phyloP scores from a whole-genome alignment of 768 basidiomycete genomes.

The Lactarius sp. region DNA sequence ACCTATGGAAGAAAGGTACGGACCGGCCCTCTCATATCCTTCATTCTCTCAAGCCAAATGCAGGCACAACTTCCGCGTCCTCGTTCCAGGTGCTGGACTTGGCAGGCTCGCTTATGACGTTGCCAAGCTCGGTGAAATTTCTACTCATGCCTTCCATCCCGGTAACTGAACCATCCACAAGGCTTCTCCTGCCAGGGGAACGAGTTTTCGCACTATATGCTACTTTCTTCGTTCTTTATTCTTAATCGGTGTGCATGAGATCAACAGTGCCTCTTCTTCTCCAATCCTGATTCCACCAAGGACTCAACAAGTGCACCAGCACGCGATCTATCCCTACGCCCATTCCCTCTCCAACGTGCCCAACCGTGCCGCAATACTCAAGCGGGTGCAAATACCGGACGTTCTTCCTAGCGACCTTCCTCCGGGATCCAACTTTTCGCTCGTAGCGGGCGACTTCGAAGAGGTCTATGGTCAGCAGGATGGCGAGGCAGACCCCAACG shows the following conservation, averaged over 20 bases:
- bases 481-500: slow-evolving; percentile 41
- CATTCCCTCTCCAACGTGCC: slow-evolving; percentile 88
- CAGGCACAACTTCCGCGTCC: slow-evolving; percentile 59
- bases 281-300: slow-evolving; percentile 32
- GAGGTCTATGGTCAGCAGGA: slow-evolving; percentile 70
- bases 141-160: not conserved
- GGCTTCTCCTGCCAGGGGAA: slow-evolving; percentile 92
- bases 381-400: slow-evolving; percentile 72
- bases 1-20: slow-evolving; percentile 49
- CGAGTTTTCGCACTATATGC: slow-evolving; percentile 95
- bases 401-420: slow-evolving; percentile 73
- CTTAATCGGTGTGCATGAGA: slow-evolving; percentile 65
- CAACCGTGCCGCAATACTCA: slow-evolving; percentile 55
- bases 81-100: slow-evolving; percentile 88
- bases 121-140: slow-evolving; percentile 63
- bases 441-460: slow-evolving; percentile 93
- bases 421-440: slow-evolving; percentile 60
- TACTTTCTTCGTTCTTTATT: slow-evolving; percentile 83
- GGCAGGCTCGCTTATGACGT: slow-evolving; percentile 87
- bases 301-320: slow-evolving; percentile 58
- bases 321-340: slow-evolving; percentile 83
- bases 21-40: not conserved
- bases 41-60: not conserved
- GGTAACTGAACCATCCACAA: slow-evolving; percentile 29
- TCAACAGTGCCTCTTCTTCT: not conserved